Conservation (phyloP, 2,329 filamentous ascomycete genomes). For the Colletotrichum tamarilloi region DNA sequence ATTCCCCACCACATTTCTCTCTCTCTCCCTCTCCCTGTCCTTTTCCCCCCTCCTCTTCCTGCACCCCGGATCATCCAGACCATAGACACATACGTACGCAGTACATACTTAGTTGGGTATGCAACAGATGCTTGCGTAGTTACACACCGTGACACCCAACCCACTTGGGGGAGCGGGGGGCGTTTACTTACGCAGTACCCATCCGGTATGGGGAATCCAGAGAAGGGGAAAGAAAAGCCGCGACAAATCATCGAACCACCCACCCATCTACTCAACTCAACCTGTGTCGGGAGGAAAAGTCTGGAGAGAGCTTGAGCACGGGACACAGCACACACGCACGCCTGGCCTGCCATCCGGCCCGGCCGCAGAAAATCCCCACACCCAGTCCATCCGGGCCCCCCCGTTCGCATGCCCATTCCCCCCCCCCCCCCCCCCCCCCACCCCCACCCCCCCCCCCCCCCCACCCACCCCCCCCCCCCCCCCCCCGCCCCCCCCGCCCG, state of each 20-base stretch:
- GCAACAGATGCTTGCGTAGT: no score
- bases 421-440: no score
- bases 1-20: not conserved
- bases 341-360: not conserved
- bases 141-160: no score
- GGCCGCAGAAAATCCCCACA: not conserved
- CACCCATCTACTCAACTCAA: not conserved
- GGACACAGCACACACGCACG: not conserved
- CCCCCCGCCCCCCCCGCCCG: no score
- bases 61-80: not conserved
- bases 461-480: no score
- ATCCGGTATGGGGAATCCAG: no score
- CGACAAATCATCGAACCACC: not conserved
- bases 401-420: not conserved
- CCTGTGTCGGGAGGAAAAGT: not conserved
- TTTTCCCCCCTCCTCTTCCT: not conserved
- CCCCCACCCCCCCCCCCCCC: no score
- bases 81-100: not conserved
- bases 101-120: no score
- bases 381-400: not conserved
- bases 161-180: no score
- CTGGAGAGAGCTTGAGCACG: constrained; percentile 1
- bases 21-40: not conserved
- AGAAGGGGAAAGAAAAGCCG: not conserved
- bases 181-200: no score